These are phyloP conservation scores for Senna siamea DNA, from an alignment of 306 rosid genomes.

Conservation along the genomic window DNA sequence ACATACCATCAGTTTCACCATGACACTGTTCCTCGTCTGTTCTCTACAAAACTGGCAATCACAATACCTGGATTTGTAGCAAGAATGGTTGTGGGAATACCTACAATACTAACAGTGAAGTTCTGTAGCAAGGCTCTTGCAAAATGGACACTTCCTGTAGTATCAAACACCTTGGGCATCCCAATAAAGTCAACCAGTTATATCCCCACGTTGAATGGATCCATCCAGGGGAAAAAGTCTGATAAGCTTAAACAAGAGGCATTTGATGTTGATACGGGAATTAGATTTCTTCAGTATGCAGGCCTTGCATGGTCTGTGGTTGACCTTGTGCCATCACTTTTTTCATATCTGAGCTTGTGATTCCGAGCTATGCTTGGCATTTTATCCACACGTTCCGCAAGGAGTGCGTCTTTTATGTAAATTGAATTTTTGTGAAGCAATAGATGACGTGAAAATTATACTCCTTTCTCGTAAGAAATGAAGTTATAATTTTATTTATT, in stretches of 20 bases:
- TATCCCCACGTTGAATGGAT: conserved; percentile 60
- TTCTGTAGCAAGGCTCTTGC: conserved; percentile 92
- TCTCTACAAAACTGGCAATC: conserved; percentile 52
- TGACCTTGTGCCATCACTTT: conserved; percentile 86
- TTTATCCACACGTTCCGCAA: not conserved
- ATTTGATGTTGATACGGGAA: conserved; percentile 87
- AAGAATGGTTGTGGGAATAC: conserved; percentile 82
- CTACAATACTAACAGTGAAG: conserved; percentile 80
- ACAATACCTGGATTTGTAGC: conserved; percentile 60
- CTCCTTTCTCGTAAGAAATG: too few relatives aligned
- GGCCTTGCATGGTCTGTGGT: conserved; percentile 98
- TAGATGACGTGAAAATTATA: not conserved
- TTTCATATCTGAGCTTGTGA: conserved; percentile 64
- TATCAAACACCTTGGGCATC: conserved; percentile 79
- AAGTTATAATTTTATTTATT: too few relatives aligned
- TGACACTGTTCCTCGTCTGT: conserved; percentile 62
- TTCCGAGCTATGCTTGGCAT: not conserved
- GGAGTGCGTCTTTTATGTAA: conserved; percentile 19
- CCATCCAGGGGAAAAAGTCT: conserved; percentile 46
- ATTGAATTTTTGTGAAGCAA: conserved; percentile 28
- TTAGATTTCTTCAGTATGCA: conserved; percentile 83
- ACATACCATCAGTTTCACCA: conserved; percentile 95
- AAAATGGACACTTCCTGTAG: conserved; percentile 83
- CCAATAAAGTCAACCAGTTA: conserved; percentile 79
- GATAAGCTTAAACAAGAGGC: conserved; percentile 62